A percentile compares a stretch with the other conserved stretches of the same genome.
These are phyloP conservation scores for Beauveria sp. DNA, from an alignment of 2,329 filamentous ascomycete species.

Conservation along the genomic window DNA sequence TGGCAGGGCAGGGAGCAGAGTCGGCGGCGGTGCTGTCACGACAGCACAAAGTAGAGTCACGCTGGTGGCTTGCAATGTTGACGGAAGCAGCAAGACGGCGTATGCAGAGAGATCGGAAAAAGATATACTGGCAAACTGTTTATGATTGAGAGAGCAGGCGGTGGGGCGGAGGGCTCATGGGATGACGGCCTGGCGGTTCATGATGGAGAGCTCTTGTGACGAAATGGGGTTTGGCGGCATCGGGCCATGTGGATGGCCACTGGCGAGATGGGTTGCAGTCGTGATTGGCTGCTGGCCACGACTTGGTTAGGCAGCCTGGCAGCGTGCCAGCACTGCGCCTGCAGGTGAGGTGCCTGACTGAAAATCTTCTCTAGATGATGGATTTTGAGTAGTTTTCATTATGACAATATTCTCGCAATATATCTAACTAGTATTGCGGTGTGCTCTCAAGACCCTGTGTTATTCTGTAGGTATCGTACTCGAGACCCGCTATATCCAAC, in stretches of 20 bases:
- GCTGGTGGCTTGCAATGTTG: background rate
- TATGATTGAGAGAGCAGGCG: background rate
- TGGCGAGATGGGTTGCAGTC: background rate
- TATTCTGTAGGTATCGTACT: too few relatives aligned
- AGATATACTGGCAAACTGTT: background rate
- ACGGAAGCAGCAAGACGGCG: background rate
- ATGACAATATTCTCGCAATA: too few relatives aligned
- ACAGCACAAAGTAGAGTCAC: background rate
- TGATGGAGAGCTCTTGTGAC: slow-evolving; percentile 10
- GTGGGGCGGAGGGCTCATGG: slow-evolving; percentile 8
- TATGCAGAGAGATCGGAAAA: background rate
- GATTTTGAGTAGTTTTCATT: background rate
- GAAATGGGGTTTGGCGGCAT: slow-evolving; percentile 10
- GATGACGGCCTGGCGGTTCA: slow-evolving; percentile 5
- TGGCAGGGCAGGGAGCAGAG: background rate
- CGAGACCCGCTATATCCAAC: too few relatives aligned
- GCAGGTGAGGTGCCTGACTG: background rate
- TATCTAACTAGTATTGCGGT: too few relatives aligned
- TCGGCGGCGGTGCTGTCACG: background rate
- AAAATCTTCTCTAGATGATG: too few relatives aligned
- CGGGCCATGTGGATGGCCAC: slow-evolving; percentile 8
- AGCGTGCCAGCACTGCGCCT: background rate
- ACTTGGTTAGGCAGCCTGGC: background rate
- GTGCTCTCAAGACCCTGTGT: too few relatives aligned
- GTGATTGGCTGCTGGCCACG: background rate